Evolutionary conservation across 2,329 filamentous ascomycete species (phyloP), one percentile per base, ranked within the genome.

Genomic region (Madurella fahalii): DNA sequence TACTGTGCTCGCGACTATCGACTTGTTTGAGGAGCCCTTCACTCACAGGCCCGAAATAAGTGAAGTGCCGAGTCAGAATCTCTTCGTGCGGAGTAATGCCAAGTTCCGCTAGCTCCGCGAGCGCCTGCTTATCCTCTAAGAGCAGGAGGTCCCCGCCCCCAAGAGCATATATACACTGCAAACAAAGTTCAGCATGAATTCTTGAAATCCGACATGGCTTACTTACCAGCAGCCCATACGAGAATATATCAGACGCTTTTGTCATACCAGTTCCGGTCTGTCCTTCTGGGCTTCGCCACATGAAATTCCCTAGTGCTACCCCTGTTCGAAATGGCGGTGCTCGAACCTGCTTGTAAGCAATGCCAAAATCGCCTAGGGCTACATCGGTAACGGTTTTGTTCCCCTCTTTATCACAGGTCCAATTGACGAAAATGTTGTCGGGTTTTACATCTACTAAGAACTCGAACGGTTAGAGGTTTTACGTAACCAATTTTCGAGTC

Each of bases 201-300:
- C 47, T 18, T 20, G 25, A 42, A 18, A 9, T 32, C n/a, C 12
- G 12, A 40, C 1, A 31, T 30, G 18, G 34, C 20, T 9, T n/a
- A 34, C 47, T 20, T 34, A 50, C 40, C 39, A 50, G 40, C 2
- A 50, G 40, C 12, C 48, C 40, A 44, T 13, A 50, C 17, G 48
- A 50, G 31, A 37, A 50, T 11, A 50, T 37, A 13, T 50, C 48
- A 4, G 49, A 51, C 9, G 41, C 49, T n/a, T 51, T 51, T 30
- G 41, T 45, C 32, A 51, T 15, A 45, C 49, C 41, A 17, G 32
- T 40, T 40, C 49, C 41, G 34, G 41, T 51, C 32, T 51, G 49
- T 40, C 41, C 49, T 51, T 51, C 42, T 45, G 41, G 49, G 42
- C 50, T 52, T 47, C 50, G 50, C 42, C 43, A 46, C 43, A 52